Percentiles rank a stretch among this genome's conserved stretches.
phyloP scores from a whole-genome alignment of 768 basidiomycete genomes.

The Lactarius psammicola region DNA sequence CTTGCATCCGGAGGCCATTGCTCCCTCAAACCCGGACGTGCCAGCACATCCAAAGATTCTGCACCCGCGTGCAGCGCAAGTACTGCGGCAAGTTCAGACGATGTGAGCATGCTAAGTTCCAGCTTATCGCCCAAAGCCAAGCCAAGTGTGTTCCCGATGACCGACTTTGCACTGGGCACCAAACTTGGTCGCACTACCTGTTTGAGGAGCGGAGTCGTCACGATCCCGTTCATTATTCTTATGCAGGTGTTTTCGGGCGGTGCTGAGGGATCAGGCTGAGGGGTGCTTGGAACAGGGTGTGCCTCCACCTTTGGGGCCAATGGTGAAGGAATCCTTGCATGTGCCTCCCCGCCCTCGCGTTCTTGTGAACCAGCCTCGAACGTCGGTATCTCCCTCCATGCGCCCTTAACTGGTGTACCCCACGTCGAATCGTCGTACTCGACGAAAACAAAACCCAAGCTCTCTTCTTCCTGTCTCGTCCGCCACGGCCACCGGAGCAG shows the following conservation, averaged over 20 bases:
- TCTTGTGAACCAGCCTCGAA: conserved; percentile 1
- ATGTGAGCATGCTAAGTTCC: conserved; percentile 6
- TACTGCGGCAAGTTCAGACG: conserved; percentile 14
- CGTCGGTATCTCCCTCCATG: conserved; percentile 7
- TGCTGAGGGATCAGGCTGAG: neutral
- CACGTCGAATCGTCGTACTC: conserved; percentile 22
- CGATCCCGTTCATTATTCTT: neutral
- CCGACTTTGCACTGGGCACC: too few species aligned
- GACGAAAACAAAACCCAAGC: conserved; percentile 22
- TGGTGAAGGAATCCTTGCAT: neutral
- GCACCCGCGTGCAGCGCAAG: conserved; percentile 6
- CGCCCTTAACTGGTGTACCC: conserved; percentile 2
- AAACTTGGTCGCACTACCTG: neutral
- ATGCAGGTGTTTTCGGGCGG: neutral
- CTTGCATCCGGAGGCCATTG: neutral
- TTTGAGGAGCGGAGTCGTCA: neutral
- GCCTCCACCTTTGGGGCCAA: conserved; percentile 1
- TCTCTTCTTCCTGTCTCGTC: conserved; percentile 6
- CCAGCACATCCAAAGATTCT: conserved; percentile 1
- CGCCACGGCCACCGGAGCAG: neutral
- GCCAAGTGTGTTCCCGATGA: conserved; percentile 5
- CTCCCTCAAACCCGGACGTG: neutral
- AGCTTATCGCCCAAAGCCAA: conserved; percentile 3
- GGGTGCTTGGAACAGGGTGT: neutral
- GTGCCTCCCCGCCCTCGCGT: neutral